These are phyloP conservation scores for Botrytis sinoallii DNA, from an alignment of 2,329 filamentous ascomycete genomes.

Conservation along the genomic window DNA sequence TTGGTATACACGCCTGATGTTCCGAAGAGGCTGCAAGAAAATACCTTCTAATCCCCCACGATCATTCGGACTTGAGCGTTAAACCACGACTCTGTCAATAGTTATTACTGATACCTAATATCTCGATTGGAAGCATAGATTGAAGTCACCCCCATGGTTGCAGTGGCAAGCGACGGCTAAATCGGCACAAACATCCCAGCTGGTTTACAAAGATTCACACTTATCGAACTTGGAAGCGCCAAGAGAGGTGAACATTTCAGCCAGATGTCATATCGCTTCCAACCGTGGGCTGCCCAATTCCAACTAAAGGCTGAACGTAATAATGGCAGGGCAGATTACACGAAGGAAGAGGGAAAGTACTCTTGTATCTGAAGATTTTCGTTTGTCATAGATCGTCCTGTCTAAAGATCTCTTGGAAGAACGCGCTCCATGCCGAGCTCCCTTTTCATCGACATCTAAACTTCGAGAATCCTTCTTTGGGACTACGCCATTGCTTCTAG, in stretches of 20 bases:
- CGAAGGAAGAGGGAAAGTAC: background rate
- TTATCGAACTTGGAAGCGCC: background rate
- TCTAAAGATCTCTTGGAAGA: background rate
- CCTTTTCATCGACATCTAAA: background rate
- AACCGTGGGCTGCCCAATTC: background rate
- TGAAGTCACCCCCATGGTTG: background rate
- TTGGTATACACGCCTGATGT: constrained; percentile 3
- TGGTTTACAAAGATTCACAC: background rate
- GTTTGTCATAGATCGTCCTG: background rate
- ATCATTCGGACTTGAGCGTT: background rate
- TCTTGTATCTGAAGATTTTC: background rate
- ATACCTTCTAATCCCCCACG: too few relatives aligned
- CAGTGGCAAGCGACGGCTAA: background rate
- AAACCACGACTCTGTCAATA: background rate
- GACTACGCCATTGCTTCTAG: background rate
- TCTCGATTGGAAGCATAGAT: background rate
- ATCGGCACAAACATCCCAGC: background rate
- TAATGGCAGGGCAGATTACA: background rate
- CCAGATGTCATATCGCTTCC: background rate
- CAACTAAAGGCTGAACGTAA: background rate
- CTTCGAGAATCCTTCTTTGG: background rate
- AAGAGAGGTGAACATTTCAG: background rate
- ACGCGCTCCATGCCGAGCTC: constrained; percentile 8
- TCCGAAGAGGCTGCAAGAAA: background rate
- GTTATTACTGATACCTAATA: background rate